Percentiles rank a stretch among this genome's conserved stretches.
Evolutionary conservation across 495 filamentous ascomycete genomes (phyloP).

Genomic region (Articulospora tetracladia): DNA sequence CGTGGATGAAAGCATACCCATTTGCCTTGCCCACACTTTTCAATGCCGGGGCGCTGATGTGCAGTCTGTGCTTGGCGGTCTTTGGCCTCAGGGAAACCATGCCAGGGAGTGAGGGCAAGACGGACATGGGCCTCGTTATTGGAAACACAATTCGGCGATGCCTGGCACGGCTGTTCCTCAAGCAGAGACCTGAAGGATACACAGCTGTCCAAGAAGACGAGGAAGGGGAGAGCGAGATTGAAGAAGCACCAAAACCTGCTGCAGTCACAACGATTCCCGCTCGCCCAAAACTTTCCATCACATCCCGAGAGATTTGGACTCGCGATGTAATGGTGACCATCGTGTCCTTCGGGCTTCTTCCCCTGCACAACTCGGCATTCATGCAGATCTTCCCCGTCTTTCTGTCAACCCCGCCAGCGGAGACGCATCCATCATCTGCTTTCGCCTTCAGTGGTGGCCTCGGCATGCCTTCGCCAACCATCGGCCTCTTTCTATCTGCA

Average conservation of each 20-base stretch:
- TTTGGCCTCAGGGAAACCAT: constrained; percentile 64
- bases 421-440: constrained; percentile 38
- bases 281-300: constrained; percentile 32
- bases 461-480: constrained; percentile 60
- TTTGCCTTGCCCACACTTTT: constrained; percentile 75
- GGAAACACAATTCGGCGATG: constrained; percentile 10
- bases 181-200: constrained; percentile 21
- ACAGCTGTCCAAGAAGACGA: constrained; percentile 4
- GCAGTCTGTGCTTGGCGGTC: constrained; percentile 51
- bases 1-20: constrained; percentile 64
- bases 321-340: constrained; percentile 58
- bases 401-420: constrained; percentile 61
- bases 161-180: constrained; percentile 14
- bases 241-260: neutral
- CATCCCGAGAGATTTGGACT: constrained; percentile 59
- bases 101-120: constrained; percentile 27
- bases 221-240: constrained; percentile 1
- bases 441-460: constrained; percentile 72
- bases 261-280: neutral
- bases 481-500: constrained; percentile 66
- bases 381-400: constrained; percentile 71
- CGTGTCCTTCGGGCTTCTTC: constrained; percentile 60
- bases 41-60: constrained; percentile 60
- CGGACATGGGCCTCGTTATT: constrained; percentile 25
- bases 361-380: constrained; percentile 74